Conservation (phyloP, 352 stramenopile genomes). For the Globisporangium abappressorium region DNA sequence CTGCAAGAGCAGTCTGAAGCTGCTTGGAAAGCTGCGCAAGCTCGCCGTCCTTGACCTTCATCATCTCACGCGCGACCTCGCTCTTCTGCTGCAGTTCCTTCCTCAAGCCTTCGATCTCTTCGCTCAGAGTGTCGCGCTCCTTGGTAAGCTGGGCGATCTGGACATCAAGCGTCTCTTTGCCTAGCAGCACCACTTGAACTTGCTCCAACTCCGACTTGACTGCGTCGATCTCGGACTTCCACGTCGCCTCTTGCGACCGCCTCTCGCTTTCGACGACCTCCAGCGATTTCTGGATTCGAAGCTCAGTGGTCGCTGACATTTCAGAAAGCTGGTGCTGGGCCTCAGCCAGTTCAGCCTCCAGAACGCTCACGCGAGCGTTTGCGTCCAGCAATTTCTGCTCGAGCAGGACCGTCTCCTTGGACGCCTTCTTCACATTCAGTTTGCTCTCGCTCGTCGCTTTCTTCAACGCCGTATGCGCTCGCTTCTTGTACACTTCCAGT, state of each 20-base stretch:
- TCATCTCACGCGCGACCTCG: conserved; percentile 35
- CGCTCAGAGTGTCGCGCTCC: conserved; percentile 31
- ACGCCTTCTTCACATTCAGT: conserved; percentile 49
- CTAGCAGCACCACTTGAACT: conserved; percentile 23
- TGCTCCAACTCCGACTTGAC: conserved; percentile 34
- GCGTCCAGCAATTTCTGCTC: conserved; percentile 42
- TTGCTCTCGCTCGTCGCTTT: conserved; percentile 70
- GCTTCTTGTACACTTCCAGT: conserved; percentile 82
- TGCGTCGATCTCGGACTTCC: conserved; percentile 28
- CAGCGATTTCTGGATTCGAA: conserved; percentile 19
- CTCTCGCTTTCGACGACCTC: conserved; percentile 34
- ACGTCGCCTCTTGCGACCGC: conserved; percentile 18
- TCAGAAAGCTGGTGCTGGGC: conserved; percentile 25
- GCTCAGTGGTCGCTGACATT: conserved; percentile 19
- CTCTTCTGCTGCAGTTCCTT: conserved; percentile 38
- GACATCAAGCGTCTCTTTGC: conserved; percentile 29
- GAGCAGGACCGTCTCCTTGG: conserved; percentile 38
- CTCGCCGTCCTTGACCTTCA: conserved; percentile 54
- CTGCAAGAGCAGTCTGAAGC: conserved; percentile 37
- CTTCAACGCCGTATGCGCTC: conserved; percentile 70
- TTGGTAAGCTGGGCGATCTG: conserved; percentile 35
- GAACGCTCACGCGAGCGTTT: conserved; percentile 30
- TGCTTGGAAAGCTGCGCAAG: conserved; percentile 44
- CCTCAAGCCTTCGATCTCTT: conserved; percentile 30
- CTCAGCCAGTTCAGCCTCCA: conserved; percentile 39